These are phyloP conservation scores for Lachnum nothofagi DNA, from an alignment of 2,329 filamentous ascomycete species.

Conservation along the genomic window DNA sequence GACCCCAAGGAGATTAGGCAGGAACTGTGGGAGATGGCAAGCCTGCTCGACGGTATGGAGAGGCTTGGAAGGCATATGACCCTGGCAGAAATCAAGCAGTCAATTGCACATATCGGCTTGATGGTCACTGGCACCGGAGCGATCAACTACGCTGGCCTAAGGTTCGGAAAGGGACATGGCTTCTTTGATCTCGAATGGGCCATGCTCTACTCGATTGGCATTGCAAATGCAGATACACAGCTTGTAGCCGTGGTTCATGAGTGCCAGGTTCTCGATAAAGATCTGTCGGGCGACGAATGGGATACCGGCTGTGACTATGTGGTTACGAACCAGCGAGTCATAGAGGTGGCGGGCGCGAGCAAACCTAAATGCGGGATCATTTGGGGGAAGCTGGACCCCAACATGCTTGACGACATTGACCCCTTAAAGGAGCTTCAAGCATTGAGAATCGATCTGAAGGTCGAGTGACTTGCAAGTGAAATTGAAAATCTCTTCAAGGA, in stretches of 20 bases:
- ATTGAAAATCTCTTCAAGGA: no score
- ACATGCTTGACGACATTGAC: conserved; percentile 36
- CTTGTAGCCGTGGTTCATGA: conserved; percentile 37
- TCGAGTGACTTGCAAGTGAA: no score
- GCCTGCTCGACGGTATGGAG: conserved; percentile 42
- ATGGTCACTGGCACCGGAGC: conserved; percentile 39
- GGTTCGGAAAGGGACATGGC: conserved; percentile 38
- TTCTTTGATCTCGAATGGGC: conserved; percentile 42
- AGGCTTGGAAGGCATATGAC: conserved; percentile 34
- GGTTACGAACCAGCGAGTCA: conserved; percentile 33
- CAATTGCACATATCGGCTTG: conserved; percentile 30
- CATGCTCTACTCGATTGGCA: conserved; percentile 34
- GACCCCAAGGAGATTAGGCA: conserved; percentile 33
- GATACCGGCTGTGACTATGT: conserved; percentile 41
- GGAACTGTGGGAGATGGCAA: conserved; percentile 31
- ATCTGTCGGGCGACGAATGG: conserved; percentile 33
- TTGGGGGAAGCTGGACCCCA: conserved; percentile 35
- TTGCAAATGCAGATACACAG: conserved; percentile 27
- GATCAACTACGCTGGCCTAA: conserved; percentile 36
- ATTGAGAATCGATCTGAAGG: no score
- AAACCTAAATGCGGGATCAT: conserved; percentile 36
- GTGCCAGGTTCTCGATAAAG: conserved; percentile 38
- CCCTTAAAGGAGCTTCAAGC: conserved; percentile 9
- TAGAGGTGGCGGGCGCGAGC: conserved; percentile 28
- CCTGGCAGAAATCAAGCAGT: conserved; percentile 34